Percentiles rank a stretch among this genome's conserved stretches.
phyloP scores from a whole-genome alignment of 73 alveolate genomes.

The Tetrahymena borealis region DNA sequence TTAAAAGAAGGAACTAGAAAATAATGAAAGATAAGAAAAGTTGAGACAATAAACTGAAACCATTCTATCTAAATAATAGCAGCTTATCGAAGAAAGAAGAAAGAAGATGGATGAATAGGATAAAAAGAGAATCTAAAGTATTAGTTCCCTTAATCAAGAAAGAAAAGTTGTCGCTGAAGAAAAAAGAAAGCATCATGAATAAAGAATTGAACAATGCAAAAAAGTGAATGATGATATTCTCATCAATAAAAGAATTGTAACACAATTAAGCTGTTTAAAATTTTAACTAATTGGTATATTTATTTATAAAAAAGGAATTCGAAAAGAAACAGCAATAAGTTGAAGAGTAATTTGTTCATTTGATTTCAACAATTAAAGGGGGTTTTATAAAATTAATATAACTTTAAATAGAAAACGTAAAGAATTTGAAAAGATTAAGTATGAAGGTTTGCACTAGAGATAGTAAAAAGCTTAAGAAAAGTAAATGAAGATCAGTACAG shows the following conservation, averaged over 20 bases:
- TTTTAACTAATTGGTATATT: not conserved
- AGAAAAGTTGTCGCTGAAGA: not conserved
- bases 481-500: constrained; percentile 13
- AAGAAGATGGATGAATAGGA: constrained; percentile 42
- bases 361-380: not conserved
- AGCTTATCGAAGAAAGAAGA: constrained; percentile 9
- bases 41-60: constrained; percentile 14
- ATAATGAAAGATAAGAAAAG: constrained; percentile 11
- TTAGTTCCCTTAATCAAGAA: not conserved
- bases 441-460: not conserved
- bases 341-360: constrained; percentile 6
- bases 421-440: constrained; percentile 21
- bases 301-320: not conserved
- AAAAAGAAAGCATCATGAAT: constrained; percentile 31
- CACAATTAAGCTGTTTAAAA: not conserved
- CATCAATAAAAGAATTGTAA: not conserved
- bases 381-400: not conserved
- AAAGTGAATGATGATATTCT: constrained; percentile 14
- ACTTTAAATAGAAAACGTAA: not conserved
- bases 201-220: constrained; percentile 13
- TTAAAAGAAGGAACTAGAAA: constrained; percentile 12
- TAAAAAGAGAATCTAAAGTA: constrained; percentile 11
- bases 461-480: constrained; percentile 31
- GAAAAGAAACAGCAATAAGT: constrained; percentile 19
- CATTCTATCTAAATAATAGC: not conserved